Conservation (phyloP, 495 filamentous ascomycete genomes). For the Sordaria brevicollis region DNA sequence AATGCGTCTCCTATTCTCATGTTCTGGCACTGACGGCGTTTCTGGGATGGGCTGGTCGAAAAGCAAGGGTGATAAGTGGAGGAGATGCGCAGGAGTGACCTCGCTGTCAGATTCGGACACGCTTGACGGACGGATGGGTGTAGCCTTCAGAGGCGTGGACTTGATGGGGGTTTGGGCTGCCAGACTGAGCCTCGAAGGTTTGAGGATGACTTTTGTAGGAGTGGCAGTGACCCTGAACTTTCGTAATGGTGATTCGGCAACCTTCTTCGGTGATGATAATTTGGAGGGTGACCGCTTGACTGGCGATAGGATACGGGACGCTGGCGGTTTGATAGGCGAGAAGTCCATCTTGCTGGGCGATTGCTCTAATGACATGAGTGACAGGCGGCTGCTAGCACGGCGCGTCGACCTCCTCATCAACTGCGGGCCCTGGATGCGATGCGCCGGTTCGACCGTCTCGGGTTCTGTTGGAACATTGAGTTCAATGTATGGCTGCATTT, state of each 20-base stretch:
- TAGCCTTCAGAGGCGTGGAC: slow-evolving; percentile 1
- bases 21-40: slow-evolving; percentile 4
- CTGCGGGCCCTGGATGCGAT: slow-evolving; percentile 11
- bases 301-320: slow-evolving; percentile 3
- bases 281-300: slow-evolving; percentile 10
- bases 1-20: slow-evolving; percentile 18
- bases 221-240: slow-evolving; percentile 16
- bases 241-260: slow-evolving; percentile 16
- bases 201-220: slow-evolving; percentile 17
- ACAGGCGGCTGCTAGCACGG: slow-evolving; percentile 20
- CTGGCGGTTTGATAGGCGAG: slow-evolving; percentile 8
- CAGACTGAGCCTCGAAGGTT: slow-evolving; percentile 13
- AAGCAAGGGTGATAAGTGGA: slow-evolving; percentile 14
- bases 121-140: not conserved
- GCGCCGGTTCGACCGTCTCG: slow-evolving; percentile 5
- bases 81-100: not conserved
- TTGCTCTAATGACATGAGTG: slow-evolving; percentile 12
- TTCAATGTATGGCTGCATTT: slow-evolving; percentile 12
- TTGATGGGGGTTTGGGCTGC: slow-evolving; percentile 12
- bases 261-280: slow-evolving; percentile 12
- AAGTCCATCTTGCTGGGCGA: slow-evolving; percentile 16
- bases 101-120: not conserved
- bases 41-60: slow-evolving; percentile 21
- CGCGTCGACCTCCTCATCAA: slow-evolving; percentile 14
- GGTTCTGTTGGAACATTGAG: slow-evolving; percentile 6